These are phyloP conservation scores for Tolypocladium cylindrosporum DNA, from an alignment of 2,329 filamentous ascomycete species.

Conservation along the genomic window DNA sequence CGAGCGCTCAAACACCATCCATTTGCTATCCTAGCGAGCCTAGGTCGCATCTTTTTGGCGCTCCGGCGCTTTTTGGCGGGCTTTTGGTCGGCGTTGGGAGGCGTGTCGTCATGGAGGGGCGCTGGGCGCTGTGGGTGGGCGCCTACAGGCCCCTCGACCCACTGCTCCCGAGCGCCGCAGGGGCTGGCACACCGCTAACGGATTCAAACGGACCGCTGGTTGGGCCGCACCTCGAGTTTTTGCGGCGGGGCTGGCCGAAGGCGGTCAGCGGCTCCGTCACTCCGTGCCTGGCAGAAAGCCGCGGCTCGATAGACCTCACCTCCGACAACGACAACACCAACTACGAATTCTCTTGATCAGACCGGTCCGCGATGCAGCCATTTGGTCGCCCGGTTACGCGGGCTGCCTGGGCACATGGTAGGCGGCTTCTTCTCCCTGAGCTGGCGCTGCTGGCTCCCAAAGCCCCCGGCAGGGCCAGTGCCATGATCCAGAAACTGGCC, in stretches of 20 bases:
- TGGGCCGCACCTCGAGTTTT: no score
- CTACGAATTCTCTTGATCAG: constrained; percentile 1
- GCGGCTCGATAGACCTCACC: neutral
- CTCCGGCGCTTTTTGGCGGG: neutral
- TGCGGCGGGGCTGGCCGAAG: neutral
- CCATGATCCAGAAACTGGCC: neutral
- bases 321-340: neutral
- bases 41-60: neutral
- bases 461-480: neutral
- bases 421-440: constrained; percentile 13
- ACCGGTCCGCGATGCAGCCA: constrained; percentile 20
- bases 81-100: neutral
- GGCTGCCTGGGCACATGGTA: constrained; percentile 17
- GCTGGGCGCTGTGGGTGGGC: constrained; percentile 1
- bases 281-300: neutral
- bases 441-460: neutral
- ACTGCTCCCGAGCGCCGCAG: neutral
- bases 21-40: neutral
- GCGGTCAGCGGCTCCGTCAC: constrained; percentile 4
- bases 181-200: neutral
- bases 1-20: neutral
- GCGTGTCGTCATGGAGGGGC: constrained; percentile 9
- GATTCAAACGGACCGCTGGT: neutral
- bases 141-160: neutral
- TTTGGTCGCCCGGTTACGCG: constrained; percentile 21